phyloP scores from a whole-genome alignment of 371 early-diverging fungal genomes.

The Zopfochytrium polystomum region DNA sequence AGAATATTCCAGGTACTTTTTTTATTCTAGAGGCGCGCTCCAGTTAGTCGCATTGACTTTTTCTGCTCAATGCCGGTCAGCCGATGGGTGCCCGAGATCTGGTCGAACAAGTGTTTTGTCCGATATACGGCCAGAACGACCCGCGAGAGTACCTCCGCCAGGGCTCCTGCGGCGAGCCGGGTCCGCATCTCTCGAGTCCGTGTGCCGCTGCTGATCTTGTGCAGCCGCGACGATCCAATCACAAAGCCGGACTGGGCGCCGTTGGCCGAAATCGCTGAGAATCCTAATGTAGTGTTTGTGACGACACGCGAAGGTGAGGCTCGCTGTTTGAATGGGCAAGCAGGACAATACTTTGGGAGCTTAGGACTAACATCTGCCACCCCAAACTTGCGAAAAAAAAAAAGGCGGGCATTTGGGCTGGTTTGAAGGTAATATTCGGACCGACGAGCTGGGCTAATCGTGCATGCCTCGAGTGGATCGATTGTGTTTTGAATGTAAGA shows the following conservation, averaged over 20 bases:
- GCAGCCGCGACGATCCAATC: slow-evolving; percentile 15
- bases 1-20: too few relatives aligned
- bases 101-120: slow-evolving; percentile 5
- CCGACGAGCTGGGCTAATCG: slow-evolving; percentile 27
- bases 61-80: not conserved
- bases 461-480: slow-evolving; percentile 12
- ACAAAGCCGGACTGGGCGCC: slow-evolving; percentile 18
- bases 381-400: too few relatives aligned
- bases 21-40: too few relatives aligned
- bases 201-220: slow-evolving; percentile 7
- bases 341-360: too few relatives aligned
- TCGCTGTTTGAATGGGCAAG: too few relatives aligned
- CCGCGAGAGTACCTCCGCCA: not conserved
- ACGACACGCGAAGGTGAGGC: too few relatives aligned
- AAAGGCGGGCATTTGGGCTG: slow-evolving; percentile 94
- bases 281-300: slow-evolving; percentile 80
- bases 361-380: too few relatives aligned
- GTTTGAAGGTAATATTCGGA: slow-evolving; percentile 57
- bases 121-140: too few relatives aligned
- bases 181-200: not conserved
- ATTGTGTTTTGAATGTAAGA: slow-evolving; percentile 13
- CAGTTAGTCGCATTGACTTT: too few relatives aligned
- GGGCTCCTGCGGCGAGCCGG: not conserved
- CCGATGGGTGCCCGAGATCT: slow-evolving; percentile 9
- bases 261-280: slow-evolving; percentile 34